phyloP scores from a whole-genome alignment of 2,329 filamentous ascomycete species.

The Alternaria sp. region DNA sequence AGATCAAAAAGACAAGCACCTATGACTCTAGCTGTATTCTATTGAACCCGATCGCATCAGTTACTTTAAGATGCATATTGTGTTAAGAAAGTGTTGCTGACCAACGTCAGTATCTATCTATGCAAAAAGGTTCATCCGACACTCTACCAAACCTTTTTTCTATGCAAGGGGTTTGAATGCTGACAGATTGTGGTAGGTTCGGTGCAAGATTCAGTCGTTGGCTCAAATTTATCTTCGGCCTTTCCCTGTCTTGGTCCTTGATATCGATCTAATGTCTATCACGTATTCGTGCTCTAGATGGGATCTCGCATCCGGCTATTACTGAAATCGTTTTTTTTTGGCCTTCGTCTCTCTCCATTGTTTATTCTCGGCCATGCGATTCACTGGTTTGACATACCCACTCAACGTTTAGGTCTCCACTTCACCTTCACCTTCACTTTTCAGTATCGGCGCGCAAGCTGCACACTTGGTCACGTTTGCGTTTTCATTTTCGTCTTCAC shows the following conservation, averaged over 20 bases:
- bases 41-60: slow-evolving; percentile 32
- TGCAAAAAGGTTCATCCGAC: slow-evolving; percentile 9
- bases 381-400: background rate
- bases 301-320: slow-evolving; percentile 22
- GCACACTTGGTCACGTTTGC: background rate
- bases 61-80: slow-evolving; percentile 29
- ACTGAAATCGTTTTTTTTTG: background rate
- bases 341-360: background rate
- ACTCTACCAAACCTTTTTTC: background rate
- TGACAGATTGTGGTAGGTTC: background rate
- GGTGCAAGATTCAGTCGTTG: too few species aligned
- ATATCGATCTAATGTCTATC: background rate
- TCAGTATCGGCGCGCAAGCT: slow-evolving; percentile 1
- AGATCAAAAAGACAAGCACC: background rate
- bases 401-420: background rate
- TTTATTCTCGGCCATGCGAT: background rate
- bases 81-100: slow-evolving; percentile 20
- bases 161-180: background rate
- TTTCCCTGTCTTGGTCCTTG: background rate
- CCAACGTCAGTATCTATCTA: slow-evolving; percentile 31
- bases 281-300: slow-evolving; percentile 22
- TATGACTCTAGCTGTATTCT: slow-evolving; percentile 23
- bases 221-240: background rate
- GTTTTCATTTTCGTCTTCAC: background rate
- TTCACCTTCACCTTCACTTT: slow-evolving; percentile 9